Percentiles rank a stretch among this genome's conserved stretches.
Evolutionary conservation across 306 rosid genomes (phyloP).

Genomic region (Trifolium subterraneum): DNA sequence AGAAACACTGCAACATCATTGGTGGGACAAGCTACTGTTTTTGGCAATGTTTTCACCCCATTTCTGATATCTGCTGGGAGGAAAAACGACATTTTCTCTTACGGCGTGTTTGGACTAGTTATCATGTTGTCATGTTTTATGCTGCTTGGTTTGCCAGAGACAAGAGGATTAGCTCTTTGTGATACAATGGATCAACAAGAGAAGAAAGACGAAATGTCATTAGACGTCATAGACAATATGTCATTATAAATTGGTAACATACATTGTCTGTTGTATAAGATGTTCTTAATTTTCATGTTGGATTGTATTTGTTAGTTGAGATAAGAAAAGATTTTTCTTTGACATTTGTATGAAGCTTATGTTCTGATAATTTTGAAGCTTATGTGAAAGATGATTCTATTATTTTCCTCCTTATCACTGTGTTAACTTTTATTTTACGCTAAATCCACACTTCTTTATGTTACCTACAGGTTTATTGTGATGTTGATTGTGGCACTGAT

Average conservation of each 20-base stretch:
- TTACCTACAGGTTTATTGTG: too few species aligned
- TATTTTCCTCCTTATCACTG: too few species aligned
- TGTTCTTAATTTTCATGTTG: not conserved
- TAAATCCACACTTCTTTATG: too few species aligned
- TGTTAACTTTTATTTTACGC: too few species aligned
- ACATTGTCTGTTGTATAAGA: too few species aligned
- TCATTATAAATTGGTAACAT: too few species aligned
- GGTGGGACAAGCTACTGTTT: not conserved
- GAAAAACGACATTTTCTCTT: not conserved
- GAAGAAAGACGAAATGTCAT: not conserved
- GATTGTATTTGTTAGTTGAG: not conserved
- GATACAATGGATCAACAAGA: not conserved
- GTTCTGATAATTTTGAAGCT: not conserved
- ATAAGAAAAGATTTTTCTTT: too few species aligned
- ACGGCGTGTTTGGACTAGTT: not conserved
- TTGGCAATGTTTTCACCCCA: not conserved
- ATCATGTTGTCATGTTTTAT: not conserved
- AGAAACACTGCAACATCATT: not conserved
- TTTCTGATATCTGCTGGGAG: not conserved
- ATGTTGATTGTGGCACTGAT: too few species aligned
- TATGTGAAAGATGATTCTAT: too few species aligned
- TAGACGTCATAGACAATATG: too few species aligned
- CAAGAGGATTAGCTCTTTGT: not conserved
- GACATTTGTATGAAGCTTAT: not conserved
- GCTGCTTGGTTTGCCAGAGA: not conserved